phyloP scores from a whole-genome alignment of 441 rosid species.

The Adansonia grandidieri region DNA sequence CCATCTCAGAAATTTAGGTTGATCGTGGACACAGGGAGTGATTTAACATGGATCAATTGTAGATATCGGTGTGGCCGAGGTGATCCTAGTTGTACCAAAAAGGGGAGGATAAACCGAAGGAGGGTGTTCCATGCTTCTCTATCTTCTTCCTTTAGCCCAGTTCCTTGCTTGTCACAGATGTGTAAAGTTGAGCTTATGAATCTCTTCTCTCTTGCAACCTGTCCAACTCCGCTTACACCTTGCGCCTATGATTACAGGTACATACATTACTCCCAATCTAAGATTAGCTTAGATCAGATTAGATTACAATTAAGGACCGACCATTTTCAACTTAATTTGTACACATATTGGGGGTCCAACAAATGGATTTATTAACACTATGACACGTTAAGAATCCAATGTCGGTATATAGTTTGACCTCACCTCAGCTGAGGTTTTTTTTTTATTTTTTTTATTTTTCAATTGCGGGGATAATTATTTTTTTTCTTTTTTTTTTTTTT shows the following conservation, averaged over 20 bases:
- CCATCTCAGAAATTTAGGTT: conserved; percentile 62
- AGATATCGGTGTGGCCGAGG: conserved; percentile 36
- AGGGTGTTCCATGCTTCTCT: conserved; percentile 44
- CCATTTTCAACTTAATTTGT: background rate
- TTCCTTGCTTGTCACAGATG: conserved; percentile 56
- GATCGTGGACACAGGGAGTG: conserved; percentile 74
- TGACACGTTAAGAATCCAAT: conserved; percentile 21
- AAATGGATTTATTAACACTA: background rate
- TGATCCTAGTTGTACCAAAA: conserved; percentile 19
- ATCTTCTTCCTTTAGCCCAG: conserved; percentile 58
- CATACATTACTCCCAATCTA: background rate
- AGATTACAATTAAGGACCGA: background rate
- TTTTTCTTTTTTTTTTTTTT: no score
- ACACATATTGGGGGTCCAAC: background rate
- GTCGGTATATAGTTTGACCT: conserved; percentile 24
- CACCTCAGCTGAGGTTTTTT: background rate
- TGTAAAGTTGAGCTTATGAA: conserved; percentile 52
- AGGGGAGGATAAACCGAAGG: conserved; percentile 20
- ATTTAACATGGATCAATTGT: conserved; percentile 75
- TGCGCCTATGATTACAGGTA: conserved; percentile 71
- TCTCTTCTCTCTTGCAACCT: conserved; percentile 51
- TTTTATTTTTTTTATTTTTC: background rate
- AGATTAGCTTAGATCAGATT: background rate
- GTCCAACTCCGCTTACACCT: conserved; percentile 52
- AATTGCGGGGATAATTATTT: background rate